Conservation (phyloP, 2,329 filamentous ascomycete species). For the Polytolypa hystricis region DNA sequence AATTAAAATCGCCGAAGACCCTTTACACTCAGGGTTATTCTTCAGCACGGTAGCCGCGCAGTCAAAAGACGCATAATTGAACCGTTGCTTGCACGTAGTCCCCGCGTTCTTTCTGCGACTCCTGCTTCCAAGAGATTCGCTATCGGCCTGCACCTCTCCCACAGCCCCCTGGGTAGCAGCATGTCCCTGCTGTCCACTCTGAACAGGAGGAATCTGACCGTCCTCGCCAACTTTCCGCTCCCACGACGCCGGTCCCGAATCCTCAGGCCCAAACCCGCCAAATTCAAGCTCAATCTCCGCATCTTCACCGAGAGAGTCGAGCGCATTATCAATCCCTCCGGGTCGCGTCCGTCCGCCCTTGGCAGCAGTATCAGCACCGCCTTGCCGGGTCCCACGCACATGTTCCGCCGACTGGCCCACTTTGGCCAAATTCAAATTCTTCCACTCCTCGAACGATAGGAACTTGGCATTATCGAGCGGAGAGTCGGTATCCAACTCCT, state of each 20-base stretch:
- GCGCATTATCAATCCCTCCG: constrained; percentile 52
- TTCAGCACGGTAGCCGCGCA: constrained; percentile 90
- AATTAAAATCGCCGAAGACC: constrained; percentile 74
- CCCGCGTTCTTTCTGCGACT: constrained; percentile 83
- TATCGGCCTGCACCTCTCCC: constrained; percentile 9
- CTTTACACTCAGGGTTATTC: constrained; percentile 75
- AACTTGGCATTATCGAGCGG: constrained; percentile 68
- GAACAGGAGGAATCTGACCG: constrained; percentile 16
- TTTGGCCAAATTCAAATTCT: constrained; percentile 79
- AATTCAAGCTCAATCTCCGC: constrained; percentile 72
- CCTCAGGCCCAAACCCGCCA: constrained; percentile 45
- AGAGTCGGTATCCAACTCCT: constrained; percentile 51
- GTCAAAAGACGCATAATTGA: constrained; percentile 96
- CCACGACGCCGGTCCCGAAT: constrained; percentile 26
- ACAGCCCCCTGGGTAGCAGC: constrained; percentile 7
- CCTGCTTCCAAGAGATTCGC: constrained; percentile 31
- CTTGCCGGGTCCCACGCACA: constrained; percentile 46
- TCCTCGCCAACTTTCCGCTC: constrained; percentile 14
- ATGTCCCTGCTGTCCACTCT: constrained; percentile 20
- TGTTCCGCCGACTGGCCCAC: constrained; percentile 67
- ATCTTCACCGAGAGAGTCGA: constrained; percentile 77
- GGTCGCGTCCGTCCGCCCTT: constrained; percentile 37
- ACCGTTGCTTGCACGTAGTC: constrained; percentile 93
- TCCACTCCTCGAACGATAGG: constrained; percentile 97
- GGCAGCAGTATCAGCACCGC: constrained; percentile 38